Conservation (phyloP, 2,329 filamentous ascomycete species). For the Aspergillus sp. region DNA sequence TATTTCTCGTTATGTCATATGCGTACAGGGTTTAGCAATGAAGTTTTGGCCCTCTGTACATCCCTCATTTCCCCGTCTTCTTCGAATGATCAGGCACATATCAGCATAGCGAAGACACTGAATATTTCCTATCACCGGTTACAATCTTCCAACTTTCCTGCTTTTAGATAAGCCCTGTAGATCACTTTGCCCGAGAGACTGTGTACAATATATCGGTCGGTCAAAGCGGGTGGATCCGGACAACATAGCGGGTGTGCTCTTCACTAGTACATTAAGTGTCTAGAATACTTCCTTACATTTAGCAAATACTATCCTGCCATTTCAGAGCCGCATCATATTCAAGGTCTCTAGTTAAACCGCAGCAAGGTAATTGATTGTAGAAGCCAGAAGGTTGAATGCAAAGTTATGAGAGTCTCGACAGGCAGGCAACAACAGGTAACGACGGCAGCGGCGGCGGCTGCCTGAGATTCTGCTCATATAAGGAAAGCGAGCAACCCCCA, state of each 20-base stretch:
- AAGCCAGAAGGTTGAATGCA: background rate
- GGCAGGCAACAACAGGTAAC: constrained; percentile 8
- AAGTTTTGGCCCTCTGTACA: background rate
- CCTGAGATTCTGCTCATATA: background rate
- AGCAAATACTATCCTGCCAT: background rate
- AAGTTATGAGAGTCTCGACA: background rate
- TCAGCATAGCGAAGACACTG: too few species aligned
- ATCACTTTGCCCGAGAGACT: background rate
- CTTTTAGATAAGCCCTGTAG: background rate
- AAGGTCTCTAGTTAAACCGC: background rate
- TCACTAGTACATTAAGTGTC: background rate
- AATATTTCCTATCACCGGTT: too few species aligned
- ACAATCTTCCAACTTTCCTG: too few species aligned
- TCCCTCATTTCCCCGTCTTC: too few species aligned
- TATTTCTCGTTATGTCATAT: background rate
- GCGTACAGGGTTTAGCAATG: background rate
- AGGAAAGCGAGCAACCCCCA: background rate
- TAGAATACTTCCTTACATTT: background rate
- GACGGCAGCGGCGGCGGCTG: background rate
- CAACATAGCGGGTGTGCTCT: constrained; percentile 9
- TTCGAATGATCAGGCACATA: too few species aligned
- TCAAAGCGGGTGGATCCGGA: constrained; percentile 13
- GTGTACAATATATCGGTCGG: background rate
- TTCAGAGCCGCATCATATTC: background rate
- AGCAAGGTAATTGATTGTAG: background rate